phyloP scores from a whole-genome alignment of 176 grass and related monocot species.

The Thinopyrum elongatum region DNA sequence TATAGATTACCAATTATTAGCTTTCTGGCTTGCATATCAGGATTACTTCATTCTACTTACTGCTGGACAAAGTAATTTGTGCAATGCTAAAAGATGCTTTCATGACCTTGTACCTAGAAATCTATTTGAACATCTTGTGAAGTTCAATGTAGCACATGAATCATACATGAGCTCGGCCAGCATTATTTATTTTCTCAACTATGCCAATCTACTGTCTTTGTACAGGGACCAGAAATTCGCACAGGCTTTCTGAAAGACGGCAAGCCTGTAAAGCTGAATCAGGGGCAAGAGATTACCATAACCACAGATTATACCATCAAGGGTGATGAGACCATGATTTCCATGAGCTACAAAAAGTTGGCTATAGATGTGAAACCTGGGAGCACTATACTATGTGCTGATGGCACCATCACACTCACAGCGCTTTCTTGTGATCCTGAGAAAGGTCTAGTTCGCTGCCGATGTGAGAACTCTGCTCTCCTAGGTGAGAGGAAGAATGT shows the following conservation, averaged over 20 bases:
- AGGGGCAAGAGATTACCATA: conserved; percentile 69
- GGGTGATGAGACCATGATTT: conserved; percentile 69
- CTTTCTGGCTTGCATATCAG: background rate
- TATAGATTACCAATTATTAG: background rate
- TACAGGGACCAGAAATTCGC: conserved; percentile 82
- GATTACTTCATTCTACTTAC: background rate
- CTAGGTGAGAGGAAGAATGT: conserved; percentile 88
- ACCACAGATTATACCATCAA: conserved; percentile 60
- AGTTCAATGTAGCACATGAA: background rate
- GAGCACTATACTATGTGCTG: conserved; percentile 65
- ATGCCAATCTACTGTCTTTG: background rate
- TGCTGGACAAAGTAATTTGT: background rate
- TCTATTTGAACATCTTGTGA: background rate
- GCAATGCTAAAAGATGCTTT: background rate
- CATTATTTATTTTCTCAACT: background rate
- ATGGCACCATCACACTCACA: conserved; percentile 74
- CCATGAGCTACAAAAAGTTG: conserved; percentile 83
- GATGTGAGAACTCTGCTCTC: conserved; percentile 67
- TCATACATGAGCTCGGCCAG: background rate
- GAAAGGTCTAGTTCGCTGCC: conserved; percentile 53
- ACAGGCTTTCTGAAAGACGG: conserved; percentile 73
- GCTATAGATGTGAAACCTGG: conserved; percentile 58
- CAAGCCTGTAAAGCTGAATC: conserved; percentile 55
- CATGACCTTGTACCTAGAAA: background rate
- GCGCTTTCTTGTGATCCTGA: conserved; percentile 67